Evolutionary conservation across 1,284 basidiomycete genomes (phyloP), one percentile per base, ranked within the genome.

Genomic region (Ustilago trichophora): DNA sequence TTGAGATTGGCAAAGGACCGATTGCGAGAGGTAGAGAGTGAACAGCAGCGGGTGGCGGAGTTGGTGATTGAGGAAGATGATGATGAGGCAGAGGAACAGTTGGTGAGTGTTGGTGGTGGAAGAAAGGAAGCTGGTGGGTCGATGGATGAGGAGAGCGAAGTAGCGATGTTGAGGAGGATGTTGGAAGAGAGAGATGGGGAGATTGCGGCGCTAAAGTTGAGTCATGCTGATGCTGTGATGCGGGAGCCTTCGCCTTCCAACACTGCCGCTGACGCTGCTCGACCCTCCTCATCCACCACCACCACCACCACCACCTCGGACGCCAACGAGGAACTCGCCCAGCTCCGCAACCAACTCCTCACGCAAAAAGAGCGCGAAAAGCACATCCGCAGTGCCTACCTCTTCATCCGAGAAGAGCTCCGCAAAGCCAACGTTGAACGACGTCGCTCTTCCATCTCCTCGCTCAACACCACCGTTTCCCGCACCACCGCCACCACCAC

Each of bases 341-440:
- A 29, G 3, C 57, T 76, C 8, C 50, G 56, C 4, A 33, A 41
- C 6, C 58, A 73, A 33, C 44, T 76, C 18, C 4, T 31, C 6
- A 68, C 75, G 16, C 73, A 76, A 29, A 53, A 66, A 19, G 27
- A 59, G 3, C 35, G 75, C 7, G 75, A 77, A 35, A 51, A 55
- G 22, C 72, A 72, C 42, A 77, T 77, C 47, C 57, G 72, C 9
- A 63, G 45, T 12, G 75, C 75, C 0, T 77, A 77, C 63, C 48
- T 66, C 36, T 58, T 59, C 29, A 34, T 75, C 7, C 73, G 74
- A 16, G 74, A 76, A 29, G 74, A 77, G 40, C 50, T 76, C 27
- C 68, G 75, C 8, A 69, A 71, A 37, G 46, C 55, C 4, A 72
- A 73, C 31, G 16, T 34, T 12, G 63, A 75, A 19, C 63, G 71